Evolutionary conservation across 805 yeast species (phyloP).

Genomic region (Teunomyces aglyptinius): DNA sequence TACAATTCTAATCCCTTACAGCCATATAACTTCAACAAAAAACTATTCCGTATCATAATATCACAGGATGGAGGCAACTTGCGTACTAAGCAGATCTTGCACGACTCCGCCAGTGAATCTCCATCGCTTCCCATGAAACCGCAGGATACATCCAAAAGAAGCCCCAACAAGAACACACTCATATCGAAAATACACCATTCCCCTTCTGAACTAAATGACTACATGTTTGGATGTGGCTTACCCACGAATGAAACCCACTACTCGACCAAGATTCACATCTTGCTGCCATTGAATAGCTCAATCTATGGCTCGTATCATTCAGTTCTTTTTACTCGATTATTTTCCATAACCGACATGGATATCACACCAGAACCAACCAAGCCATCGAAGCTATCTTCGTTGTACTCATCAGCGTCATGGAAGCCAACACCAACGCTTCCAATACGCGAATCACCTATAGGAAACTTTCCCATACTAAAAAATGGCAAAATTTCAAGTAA

Average conservation of each 20-base stretch:
- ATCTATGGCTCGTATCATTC: slow-evolving; percentile 31
- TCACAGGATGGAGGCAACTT: slow-evolving; percentile 52
- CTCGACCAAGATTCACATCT: slow-evolving; percentile 46
- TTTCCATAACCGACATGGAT: slow-evolving; percentile 33
- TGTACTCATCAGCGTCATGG: slow-evolving; percentile 29
- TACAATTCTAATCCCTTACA: slow-evolving; percentile 24
- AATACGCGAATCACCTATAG: slow-evolving; percentile 14
- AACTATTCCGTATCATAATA: slow-evolving; percentile 42
- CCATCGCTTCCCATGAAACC: background rate
- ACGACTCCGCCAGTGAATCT: slow-evolving; percentile 39
- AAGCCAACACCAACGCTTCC: slow-evolving; percentile 42
- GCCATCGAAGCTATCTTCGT: slow-evolving; percentile 1
- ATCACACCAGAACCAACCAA: background rate
- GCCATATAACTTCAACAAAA: slow-evolving; percentile 26
- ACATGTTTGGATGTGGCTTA: slow-evolving; percentile 58
- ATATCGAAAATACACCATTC: slow-evolving; percentile 39
- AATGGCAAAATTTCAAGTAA: slow-evolving; percentile 7
- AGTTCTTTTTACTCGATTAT: slow-evolving; percentile 45
- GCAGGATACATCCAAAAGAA: slow-evolving; percentile 1
- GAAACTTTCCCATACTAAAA: slow-evolving; percentile 6
- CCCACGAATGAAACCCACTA: slow-evolving; percentile 46
- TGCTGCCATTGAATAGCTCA: slow-evolving; percentile 42
- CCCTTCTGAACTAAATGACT: slow-evolving; percentile 45
- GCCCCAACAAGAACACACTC: slow-evolving; percentile 14
- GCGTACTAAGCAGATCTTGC: slow-evolving; percentile 47